These are phyloP conservation scores for Arthroderma sp. DNA, from an alignment of 2,329 filamentous ascomycete genomes.

Conservation along the genomic window DNA sequence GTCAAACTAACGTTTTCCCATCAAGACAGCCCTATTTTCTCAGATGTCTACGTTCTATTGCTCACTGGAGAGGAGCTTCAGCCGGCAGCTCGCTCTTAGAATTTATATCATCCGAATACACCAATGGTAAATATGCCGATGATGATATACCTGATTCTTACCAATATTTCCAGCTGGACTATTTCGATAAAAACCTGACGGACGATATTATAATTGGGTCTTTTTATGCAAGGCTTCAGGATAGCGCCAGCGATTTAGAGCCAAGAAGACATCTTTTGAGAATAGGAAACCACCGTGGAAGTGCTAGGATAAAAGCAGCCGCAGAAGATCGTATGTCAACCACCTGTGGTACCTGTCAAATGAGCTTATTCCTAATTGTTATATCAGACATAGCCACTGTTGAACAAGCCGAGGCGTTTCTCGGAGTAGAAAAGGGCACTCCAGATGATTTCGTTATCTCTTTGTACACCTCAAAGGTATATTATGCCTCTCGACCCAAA, in stretches of 20 bases:
- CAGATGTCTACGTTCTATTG: constrained; percentile 50
- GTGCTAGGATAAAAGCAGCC: constrained; percentile 44
- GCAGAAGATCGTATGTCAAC: constrained; percentile 39
- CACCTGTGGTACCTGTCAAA: not conserved
- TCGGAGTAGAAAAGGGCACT: constrained; percentile 39
- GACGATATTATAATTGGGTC: constrained; percentile 50
- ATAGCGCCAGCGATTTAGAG: constrained; percentile 44
- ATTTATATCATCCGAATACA: constrained; percentile 45
- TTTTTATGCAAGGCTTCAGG: constrained; percentile 46
- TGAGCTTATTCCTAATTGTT: not conserved
- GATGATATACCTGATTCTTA: constrained; percentile 47
- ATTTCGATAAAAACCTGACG: constrained; percentile 29
- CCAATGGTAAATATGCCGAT: constrained; percentile 44
- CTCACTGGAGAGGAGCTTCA: constrained; percentile 33
- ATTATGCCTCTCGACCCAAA: constrained; percentile 5
- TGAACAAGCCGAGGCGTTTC: constrained; percentile 49
- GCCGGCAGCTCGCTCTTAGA: constrained; percentile 40
- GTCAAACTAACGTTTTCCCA: constrained; percentile 45
- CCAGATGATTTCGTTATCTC: constrained; percentile 46
- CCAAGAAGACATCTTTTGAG: constrained; percentile 44
- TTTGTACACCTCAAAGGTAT: constrained; percentile 44
- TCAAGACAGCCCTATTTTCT: constrained; percentile 47
- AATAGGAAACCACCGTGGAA: constrained; percentile 47
- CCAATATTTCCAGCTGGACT: constrained; percentile 42
- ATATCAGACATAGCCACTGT: constrained; percentile 42